phyloP scores from a whole-genome alignment of 108 stramenopile species.

The Cyclotella sp. region DNA sequence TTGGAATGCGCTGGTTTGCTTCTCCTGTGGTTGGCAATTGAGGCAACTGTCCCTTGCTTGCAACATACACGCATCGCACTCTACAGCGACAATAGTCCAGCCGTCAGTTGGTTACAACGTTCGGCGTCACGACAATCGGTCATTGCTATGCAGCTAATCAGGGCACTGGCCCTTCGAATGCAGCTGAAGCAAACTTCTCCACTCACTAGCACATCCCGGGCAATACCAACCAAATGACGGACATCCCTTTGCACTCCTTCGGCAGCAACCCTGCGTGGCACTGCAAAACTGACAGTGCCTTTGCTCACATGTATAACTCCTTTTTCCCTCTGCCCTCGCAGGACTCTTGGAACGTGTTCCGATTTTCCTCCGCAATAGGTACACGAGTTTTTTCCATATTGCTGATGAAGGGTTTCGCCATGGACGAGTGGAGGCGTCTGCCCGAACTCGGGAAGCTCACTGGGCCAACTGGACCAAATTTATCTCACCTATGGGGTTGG shows the following conservation, averaged over 20 bases:
- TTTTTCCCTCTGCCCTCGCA: too few species aligned
- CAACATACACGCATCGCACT: conserved; percentile 5
- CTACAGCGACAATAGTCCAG: conserved; percentile 28
- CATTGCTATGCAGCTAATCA: conserved; percentile 7
- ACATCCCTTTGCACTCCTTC: too few species aligned
- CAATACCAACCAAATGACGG: conserved; percentile 12
- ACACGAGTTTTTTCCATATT: conserved; percentile 10
- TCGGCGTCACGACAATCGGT: conserved; percentile 11
- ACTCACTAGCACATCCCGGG: conserved; percentile 28
- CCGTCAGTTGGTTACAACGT: conserved; percentile 18
- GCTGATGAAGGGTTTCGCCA: conserved; percentile 23
- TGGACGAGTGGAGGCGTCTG: conserved; percentile 31
- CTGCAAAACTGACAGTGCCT: too few species aligned
- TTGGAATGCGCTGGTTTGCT: conserved; percentile 46
- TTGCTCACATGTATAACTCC: too few species aligned
- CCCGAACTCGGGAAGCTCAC: conserved; percentile 17
- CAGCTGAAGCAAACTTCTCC: conserved; percentile 1
- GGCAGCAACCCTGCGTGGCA: too few species aligned
- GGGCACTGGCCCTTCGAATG: conserved; percentile 10
- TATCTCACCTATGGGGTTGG: too few species aligned
- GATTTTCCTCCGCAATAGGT: conserved; percentile 1
- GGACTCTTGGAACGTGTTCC: too few species aligned
- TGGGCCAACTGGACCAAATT: conserved; percentile 16
- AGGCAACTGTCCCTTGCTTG: background rate
- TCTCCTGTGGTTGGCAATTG: conserved; percentile 38